A percentile compares a stretch with the other conserved stretches of the same genome.
These are phyloP conservation scores for Cordyceps pruinosa DNA, from an alignment of 2,329 filamentous ascomycete genomes.

Conservation along the genomic window DNA sequence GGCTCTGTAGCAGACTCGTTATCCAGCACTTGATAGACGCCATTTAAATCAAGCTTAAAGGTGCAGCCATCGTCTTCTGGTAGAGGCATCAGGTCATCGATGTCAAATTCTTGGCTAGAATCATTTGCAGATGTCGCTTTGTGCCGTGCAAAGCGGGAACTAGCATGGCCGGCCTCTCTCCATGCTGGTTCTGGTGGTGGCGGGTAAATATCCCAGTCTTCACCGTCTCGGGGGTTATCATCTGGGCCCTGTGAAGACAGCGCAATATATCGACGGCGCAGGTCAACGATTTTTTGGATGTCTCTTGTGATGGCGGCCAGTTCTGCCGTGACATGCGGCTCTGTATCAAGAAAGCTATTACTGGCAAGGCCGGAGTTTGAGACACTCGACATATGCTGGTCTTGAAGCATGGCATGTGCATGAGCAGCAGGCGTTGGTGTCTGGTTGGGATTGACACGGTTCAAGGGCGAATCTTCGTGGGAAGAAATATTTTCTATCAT, in stretches of 20 bases:
- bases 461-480: background rate
- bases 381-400: constrained; percentile 33
- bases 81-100: constrained; percentile 69
- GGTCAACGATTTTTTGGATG: constrained; percentile 81
- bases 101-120: constrained; percentile 86
- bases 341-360: constrained; percentile 62
- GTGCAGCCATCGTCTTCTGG: constrained; percentile 64
- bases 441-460: background rate
- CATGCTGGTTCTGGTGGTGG: constrained; percentile 87
- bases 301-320: constrained; percentile 81
- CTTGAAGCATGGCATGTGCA: background rate
- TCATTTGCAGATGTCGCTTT: constrained; percentile 80
- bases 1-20: constrained; percentile 58
- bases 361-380: constrained; percentile 53
- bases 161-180: constrained; percentile 37
- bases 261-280: constrained; percentile 80
- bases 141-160: constrained; percentile 35
- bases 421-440: background rate
- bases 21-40: constrained; percentile 90
- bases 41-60: constrained; percentile 72
- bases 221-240: constrained; percentile 83
- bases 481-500: background rate
- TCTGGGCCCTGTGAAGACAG: constrained; percentile 74
- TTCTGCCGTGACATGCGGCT: constrained; percentile 76
- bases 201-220: constrained; percentile 83